Percentiles rank a stretch among this genome's conserved stretches.
phyloP scores from a whole-genome alignment of 2,329 filamentous ascomycete genomes.

The Hymenoscyphus infarciens region DNA sequence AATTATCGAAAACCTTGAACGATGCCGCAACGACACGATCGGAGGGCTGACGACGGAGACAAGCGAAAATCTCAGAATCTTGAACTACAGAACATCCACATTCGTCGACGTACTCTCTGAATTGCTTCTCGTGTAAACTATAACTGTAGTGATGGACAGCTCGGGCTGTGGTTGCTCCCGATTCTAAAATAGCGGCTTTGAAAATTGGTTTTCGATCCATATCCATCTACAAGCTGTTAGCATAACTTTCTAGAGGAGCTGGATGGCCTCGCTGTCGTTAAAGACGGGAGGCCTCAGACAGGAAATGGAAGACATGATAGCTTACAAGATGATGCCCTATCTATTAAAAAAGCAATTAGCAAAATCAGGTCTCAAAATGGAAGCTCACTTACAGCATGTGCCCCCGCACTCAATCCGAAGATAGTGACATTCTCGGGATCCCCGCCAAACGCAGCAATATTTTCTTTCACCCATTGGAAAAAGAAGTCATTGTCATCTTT shows the following conservation, averaged over 20 bases:
- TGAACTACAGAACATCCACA: conserved; percentile 41
- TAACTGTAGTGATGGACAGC: conserved; percentile 52
- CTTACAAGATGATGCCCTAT: conserved; percentile 30
- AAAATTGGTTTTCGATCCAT: conserved; percentile 38
- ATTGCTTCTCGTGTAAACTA: conserved; percentile 52
- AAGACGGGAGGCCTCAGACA: too few species aligned
- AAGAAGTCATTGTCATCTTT: conserved; percentile 52
- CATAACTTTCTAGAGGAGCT: not conserved
- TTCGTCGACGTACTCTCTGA: conserved; percentile 46
- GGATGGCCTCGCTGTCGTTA: conserved; percentile 16
- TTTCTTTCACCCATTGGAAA: conserved; percentile 56
- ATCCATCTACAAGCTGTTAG: not conserved
- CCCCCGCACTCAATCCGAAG: conserved; percentile 58
- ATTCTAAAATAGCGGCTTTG: conserved; percentile 52
- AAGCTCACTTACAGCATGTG: too few species aligned
- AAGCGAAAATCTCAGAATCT: conserved; percentile 46
- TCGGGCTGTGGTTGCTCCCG: conserved; percentile 50
- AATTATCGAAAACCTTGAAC: conserved; percentile 41
- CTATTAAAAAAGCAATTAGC: too few species aligned
- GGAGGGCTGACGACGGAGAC: conserved; percentile 44
- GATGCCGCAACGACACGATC: conserved; percentile 39
- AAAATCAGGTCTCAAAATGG: too few species aligned
- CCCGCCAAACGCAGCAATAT: conserved; percentile 56
- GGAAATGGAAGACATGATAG: not conserved
- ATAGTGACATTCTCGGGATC: conserved; percentile 53